Evolutionary conservation across 2,329 filamentous ascomycete genomes (phyloP).

Genomic region (Nannizzia gypsea): DNA sequence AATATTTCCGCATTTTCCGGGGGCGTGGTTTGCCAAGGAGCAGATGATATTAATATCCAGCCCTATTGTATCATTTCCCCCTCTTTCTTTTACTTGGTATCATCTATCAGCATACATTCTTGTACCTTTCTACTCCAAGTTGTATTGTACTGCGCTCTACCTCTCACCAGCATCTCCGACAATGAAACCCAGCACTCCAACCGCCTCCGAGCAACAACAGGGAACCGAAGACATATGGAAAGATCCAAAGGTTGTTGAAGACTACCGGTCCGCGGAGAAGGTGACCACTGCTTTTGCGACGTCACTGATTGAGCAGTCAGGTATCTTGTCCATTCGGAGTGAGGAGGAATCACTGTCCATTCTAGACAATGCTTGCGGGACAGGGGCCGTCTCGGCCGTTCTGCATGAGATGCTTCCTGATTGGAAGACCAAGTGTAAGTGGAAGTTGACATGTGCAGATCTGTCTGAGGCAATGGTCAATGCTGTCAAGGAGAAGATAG

Average conservation of each 20-base stretch:
- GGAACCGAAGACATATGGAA: constrained; percentile 6
- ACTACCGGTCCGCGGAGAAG: constrained; percentile 9
- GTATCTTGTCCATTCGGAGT: constrained; percentile 1
- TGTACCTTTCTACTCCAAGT: neutral
- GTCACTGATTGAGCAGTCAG: constrained; percentile 7
- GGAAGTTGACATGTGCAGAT: constrained; percentile 8
- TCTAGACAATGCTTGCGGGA: constrained; percentile 9
- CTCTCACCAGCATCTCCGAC: neutral
- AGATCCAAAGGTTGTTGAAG: constrained; percentile 7
- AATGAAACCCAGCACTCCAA: neutral
- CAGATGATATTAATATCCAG: neutral
- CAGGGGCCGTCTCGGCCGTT: constrained; percentile 5
- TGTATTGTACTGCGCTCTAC: neutral
- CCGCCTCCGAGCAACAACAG: neutral
- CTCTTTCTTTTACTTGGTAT: neutral
- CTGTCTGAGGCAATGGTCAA: constrained; percentile 9
- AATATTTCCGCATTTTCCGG: neutral
- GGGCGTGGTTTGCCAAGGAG: neutral
- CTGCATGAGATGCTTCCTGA: constrained; percentile 7
- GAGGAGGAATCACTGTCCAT: neutral
- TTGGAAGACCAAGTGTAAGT: neutral
- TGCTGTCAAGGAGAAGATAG: constrained; percentile 5
- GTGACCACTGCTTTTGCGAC: constrained; percentile 7
- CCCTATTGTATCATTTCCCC: neutral
- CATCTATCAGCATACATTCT: neutral